Evolutionary conservation across 306 rosid species (phyloP).

Genomic region (Hylodesmum podocarpum): DNA sequence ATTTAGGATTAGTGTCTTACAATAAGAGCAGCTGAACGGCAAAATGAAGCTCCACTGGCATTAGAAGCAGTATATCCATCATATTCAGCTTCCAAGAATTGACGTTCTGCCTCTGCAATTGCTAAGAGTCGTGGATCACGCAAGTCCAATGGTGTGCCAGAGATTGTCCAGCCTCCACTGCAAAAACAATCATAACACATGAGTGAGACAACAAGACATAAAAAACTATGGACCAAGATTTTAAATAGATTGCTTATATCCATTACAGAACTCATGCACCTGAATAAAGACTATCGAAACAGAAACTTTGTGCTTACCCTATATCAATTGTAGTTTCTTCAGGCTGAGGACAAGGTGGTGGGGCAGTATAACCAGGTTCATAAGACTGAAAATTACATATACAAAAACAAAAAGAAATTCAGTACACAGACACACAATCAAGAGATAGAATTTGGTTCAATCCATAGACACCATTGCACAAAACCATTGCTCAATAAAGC

Average conservation of each 20-base stretch:
- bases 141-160: slow-evolving; percentile 85
- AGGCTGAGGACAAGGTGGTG: slow-evolving; percentile 64
- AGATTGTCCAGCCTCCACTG: slow-evolving; percentile 91
- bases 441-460: background rate
- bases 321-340: slow-evolving; percentile 85
- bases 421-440: background rate
- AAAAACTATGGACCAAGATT: background rate
- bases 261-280: background rate
- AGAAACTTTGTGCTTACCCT: slow-evolving; percentile 51
- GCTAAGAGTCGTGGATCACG: slow-evolving; percentile 85
- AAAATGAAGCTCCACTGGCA: slow-evolving; percentile 80
- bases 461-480: background rate
- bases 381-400: slow-evolving; percentile 52
- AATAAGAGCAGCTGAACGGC: slow-evolving; percentile 81
- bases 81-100: slow-evolving; percentile 75
- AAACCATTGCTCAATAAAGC: background rate
- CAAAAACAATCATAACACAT: slow-evolving; percentile 18
- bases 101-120: slow-evolving; percentile 84
- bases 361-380: slow-evolving; percentile 71
- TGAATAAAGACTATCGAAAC: background rate
- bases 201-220: slow-evolving; percentile 19
- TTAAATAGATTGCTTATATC: background rate
- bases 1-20: slow-evolving; percentile 42
- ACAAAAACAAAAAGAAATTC: background rate
- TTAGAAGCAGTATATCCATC: slow-evolving; percentile 76